Evolutionary conservation across 129 eudicot species (phyloP), one percentile per base, ranked within the genome.

Genomic region (Ambrosia artemisiifolia): DNA sequence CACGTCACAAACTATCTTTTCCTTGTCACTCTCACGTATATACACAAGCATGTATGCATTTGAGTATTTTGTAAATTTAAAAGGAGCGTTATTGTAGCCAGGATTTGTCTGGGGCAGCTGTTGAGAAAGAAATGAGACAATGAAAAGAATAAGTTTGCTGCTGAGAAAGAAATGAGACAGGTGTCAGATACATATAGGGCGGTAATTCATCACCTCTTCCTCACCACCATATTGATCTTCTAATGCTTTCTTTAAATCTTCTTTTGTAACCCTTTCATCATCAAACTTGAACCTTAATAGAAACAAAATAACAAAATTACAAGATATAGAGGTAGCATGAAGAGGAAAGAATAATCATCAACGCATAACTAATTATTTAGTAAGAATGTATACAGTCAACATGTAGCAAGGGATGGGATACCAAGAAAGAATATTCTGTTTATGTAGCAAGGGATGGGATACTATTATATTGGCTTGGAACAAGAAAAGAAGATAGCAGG

Each of bases 21-120:
- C 98, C 84, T 83, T 93, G 88, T 93, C 98, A 72, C 98, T 93
- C 69, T 87, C 88, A 20, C 98, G 88, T 73, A 93, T 87, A 67
- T 93, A 93, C 40, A 93, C 98, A 70, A 93, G 96, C 98, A 93
- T 93, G 91, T 93, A 93, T 11, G 98, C 98, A 77, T 89, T 93
- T 35, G 98, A 93, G 84, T 89, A 89, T 66, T 93, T 93, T 56
- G 96, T 87, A 77, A 93, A 93, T 68, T 89, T 89, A 70, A 93
- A 87, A 1, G 95, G 96, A 49, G 90, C 77, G 49, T 89, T 89
- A 74, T 89, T 87, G 80, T 83, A 87, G 72, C 96, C 98, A 38
- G 96, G 95, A 72, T 93, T 93, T 53, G 98, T 85, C 80, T 87
- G 96, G n/a, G 92, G 92, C 81, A 93, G 75, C 95, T 89, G 88